These are phyloP conservation scores for Fusarium sp. DNA, from an alignment of 2,329 filamentous ascomycete genomes.

Conservation along the genomic window DNA sequence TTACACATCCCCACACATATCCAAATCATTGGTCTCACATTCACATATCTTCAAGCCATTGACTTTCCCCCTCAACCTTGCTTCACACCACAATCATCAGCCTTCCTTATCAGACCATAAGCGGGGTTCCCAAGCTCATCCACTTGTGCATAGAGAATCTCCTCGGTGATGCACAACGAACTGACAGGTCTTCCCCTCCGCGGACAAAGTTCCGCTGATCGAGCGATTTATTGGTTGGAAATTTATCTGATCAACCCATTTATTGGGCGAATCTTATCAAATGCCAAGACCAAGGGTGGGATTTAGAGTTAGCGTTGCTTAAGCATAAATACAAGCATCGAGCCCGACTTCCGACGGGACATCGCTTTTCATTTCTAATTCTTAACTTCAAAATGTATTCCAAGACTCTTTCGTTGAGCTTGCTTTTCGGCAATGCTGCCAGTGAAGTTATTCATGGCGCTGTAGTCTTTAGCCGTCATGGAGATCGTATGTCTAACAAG, in stretches of 20 bases:
- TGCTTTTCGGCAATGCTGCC: conserved; percentile 4
- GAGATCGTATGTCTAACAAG: conserved; percentile 43
- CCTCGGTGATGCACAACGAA: not conserved
- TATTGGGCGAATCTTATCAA: not conserved
- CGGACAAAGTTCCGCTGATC: not conserved
- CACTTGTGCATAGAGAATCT: not conserved
- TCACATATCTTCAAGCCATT: not conserved
- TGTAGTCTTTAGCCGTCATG: conserved; percentile 48
- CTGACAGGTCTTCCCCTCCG: not conserved
- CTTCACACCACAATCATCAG: not conserved
- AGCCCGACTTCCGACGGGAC: not conserved
- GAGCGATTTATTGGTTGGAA: not conserved
- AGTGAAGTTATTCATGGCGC: conserved; percentile 48
- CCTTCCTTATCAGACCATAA: not conserved
- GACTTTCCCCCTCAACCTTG: not conserved
- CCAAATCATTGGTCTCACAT: not conserved
- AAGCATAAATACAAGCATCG: conserved; percentile 27
- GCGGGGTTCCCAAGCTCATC: not conserved
- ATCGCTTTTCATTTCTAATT: not conserved
- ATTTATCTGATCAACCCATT: not conserved
- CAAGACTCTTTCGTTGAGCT: conserved; percentile 3
- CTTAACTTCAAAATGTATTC: not conserved
- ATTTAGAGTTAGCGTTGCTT: not conserved
- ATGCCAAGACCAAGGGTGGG: not conserved
- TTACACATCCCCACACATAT: not conserved